Base-by-base conservation (phyloP, 176 grass and related monocot genomes). In the Rhipidocladum racemiflorum region DNA sequence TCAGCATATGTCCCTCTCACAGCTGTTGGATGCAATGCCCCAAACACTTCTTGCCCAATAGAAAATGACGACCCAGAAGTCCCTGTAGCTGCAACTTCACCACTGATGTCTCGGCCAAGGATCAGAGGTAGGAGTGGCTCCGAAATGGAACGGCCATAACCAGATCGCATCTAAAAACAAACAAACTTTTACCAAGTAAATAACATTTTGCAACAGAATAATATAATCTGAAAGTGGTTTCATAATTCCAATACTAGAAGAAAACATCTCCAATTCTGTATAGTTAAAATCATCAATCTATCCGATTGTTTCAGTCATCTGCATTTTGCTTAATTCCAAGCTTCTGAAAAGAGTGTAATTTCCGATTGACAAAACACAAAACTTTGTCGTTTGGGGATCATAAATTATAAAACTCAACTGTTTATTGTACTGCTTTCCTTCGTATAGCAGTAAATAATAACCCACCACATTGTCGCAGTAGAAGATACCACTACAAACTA, bases 41-140 rank as follows among this genome's bases (percentile, higher is more conserved):
- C 95, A 64, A 93, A 98, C 69, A 93, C 95, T 85, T 95, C 90
- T 76, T 95, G 90, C 25, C 92, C 92, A 36, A 93, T 51, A 64
- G 77, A 88, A 65, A 95, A 71, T 35, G 88, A 91, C 10, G 90
- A 91, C 16, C 68, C 85, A 0, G 87, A 95, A 77, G 92, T 80
- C 74, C 95, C 95, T n/a, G 90, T 79, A 42, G 95, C 92, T 54
- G 85, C 88, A 65, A 98, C 92, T 95, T 98, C 95, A 76, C 95
- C 95, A 65, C 95, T 98, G 42, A 98, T 89, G 80, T 98, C 95
- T 23, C 95, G 88, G 62, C 95, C 95, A 28, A 98, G 40, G 65
- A 98, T 98, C 85, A 95, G 43, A 16, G 95, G 95, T 64, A 98
- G 81, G 46, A 90, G 72, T 25, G 90, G 84, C 75, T 86, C 71